These are phyloP conservation scores for Yamadazyma scolyti DNA, from an alignment of 805 yeast species.

Conservation along the genomic window DNA sequence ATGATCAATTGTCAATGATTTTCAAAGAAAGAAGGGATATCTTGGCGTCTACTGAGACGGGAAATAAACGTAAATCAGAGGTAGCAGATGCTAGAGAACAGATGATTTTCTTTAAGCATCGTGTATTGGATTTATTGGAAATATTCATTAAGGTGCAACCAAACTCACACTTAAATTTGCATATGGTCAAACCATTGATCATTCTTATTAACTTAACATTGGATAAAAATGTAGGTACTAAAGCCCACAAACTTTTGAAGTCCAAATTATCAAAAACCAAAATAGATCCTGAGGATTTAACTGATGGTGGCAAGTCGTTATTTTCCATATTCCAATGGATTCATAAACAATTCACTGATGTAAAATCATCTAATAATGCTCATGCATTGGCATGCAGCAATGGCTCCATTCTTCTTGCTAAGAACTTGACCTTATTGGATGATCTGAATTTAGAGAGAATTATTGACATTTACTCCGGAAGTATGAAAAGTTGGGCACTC, in stretches of 20 bases:
- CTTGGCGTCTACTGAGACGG: constrained; percentile 45
- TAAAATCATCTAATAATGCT: constrained; percentile 42
- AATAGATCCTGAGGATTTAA: constrained; percentile 11
- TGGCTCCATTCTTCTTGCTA: constrained; percentile 62
- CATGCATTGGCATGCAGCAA: constrained; percentile 59
- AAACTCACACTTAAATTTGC: constrained; percentile 35
- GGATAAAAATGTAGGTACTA: constrained; percentile 67
- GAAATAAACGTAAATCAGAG: constrained; percentile 67
- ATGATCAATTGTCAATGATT: constrained; percentile 74
- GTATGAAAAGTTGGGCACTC: constrained; percentile 66
- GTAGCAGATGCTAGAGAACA: constrained; percentile 76
- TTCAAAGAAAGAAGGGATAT: constrained; percentile 80
- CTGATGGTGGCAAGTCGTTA: constrained; percentile 13
- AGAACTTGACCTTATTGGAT: constrained; percentile 43
- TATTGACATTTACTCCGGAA: constrained; percentile 51
- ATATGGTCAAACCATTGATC: constrained; percentile 54
- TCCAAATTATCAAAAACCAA: constrained; percentile 52
- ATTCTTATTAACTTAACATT: constrained; percentile 61
- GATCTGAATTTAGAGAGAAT: constrained; percentile 36
- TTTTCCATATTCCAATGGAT: constrained; percentile 33
- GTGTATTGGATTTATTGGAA: constrained; percentile 76
- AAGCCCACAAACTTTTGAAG: constrained; percentile 70
- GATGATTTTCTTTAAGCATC: constrained; percentile 71
- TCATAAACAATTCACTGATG: constrained; percentile 34
- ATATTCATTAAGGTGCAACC: constrained; percentile 49